Base-by-base conservation (phyloP, 805 yeast species). In the Diddensiella santjacobensis region DNA sequence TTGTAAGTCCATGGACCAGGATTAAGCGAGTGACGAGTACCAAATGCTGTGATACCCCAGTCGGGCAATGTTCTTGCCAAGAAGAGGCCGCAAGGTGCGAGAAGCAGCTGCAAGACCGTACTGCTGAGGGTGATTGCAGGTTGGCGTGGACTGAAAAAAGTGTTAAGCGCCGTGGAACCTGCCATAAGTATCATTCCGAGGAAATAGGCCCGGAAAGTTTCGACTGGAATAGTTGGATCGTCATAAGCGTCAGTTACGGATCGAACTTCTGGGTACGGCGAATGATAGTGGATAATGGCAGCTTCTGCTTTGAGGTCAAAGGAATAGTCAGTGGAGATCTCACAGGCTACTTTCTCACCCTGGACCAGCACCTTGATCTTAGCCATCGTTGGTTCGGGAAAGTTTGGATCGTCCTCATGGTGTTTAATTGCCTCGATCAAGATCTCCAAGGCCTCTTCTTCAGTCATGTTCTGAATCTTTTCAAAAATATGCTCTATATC, bases 1-100 rank as follows among this genome's bases (percentile, higher is more conserved):
- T 81, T 81, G 49, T 62, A 67, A 37, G 70, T 66, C 80, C 83
- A 81, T 15, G 82, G 83, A 17, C 84, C 82, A 5, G 83, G 82
- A 58, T 79, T 80, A 48, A 78, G 64, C 11, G 71, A 68, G 49
- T 64, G 57, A 54, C 71, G 67, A 23, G 58, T 66, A 44, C 80
- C 75, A 36, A 60, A 51, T 35, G 70, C 29, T 4, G 61, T 68
- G 56, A 76, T 59, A 3, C 73, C 70, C 66, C 68, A 69, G 50
- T 72, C 73, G 20, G 84, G 83, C 22, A 78, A 49, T 40, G 68
- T 49, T 38, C 55, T 59, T 39, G 71, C 73, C 63, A 71, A 66
- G 1, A 71, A 53, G 43, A 66, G 64, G 45, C 89, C 90, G 26
- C 77, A 54, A 3, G 87, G 86, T 62, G 72, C 80, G 3, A 84